A percentile compares a stretch with the other conserved stretches of the same genome.
Conservation (phyloP, 164 flowering plant species). For the Saururus chinensis region DNA sequence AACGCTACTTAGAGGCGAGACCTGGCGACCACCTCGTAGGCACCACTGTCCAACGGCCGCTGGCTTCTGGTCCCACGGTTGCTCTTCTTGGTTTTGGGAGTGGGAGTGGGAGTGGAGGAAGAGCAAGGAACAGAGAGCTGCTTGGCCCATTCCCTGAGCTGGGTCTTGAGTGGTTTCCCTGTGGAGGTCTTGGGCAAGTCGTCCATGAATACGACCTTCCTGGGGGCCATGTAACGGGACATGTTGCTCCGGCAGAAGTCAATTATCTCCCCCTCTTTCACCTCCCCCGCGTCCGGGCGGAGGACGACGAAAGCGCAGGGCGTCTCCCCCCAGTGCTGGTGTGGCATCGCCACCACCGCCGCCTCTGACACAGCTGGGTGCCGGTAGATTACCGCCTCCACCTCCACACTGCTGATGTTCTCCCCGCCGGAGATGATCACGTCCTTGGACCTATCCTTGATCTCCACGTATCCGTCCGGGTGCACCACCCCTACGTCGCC, state of each 20-base stretch:
- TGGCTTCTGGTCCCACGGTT: not conserved
- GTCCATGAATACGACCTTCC: slow-evolving; percentile 41
- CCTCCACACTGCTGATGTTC: slow-evolving; percentile 82
- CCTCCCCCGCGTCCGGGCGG: not conserved
- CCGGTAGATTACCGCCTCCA: slow-evolving; percentile 42
- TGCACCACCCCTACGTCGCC: slow-evolving; percentile 84
- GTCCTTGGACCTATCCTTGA: slow-evolving; percentile 80
- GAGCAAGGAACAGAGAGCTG: slow-evolving; percentile 1
- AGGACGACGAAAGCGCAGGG: slow-evolving; percentile 69
- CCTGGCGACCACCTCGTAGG: slow-evolving; percentile 1
- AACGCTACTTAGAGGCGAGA: slow-evolving; percentile 6
- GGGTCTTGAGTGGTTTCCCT: slow-evolving; percentile 48
- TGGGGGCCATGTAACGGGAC: slow-evolving; percentile 71
- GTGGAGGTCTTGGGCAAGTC: slow-evolving; percentile 63
- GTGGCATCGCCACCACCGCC: slow-evolving; percentile 89
- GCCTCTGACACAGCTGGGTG: slow-evolving; percentile 62
- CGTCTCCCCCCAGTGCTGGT: slow-evolving; percentile 69
- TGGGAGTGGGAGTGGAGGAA: not conserved
- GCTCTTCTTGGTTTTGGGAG: too few relatives aligned
- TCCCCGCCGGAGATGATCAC: slow-evolving; percentile 94
- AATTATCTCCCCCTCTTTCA: slow-evolving; percentile 35
- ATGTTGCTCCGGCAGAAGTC: slow-evolving; percentile 43
- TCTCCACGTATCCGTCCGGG: slow-evolving; percentile 76
- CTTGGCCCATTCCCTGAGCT: slow-evolving; percentile 30
- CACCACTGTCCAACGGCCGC: not conserved